These are phyloP conservation scores for Trichocladium uniseriatum DNA, from an alignment of 495 filamentous ascomycete genomes.

Conservation along the genomic window DNA sequence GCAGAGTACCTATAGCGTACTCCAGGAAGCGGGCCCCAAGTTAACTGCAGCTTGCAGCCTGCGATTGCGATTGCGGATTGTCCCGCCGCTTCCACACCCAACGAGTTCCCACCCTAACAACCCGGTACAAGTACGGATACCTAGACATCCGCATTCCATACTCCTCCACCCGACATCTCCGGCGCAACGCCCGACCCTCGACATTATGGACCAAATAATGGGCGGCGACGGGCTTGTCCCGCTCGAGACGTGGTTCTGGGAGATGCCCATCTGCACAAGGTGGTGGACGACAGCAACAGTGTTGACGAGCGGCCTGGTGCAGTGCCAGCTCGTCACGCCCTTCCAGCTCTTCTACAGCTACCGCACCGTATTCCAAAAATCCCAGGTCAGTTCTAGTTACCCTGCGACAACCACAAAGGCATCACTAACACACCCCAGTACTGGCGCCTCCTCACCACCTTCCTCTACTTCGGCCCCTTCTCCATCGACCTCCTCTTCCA, in stretches of 20 bases:
- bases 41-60: not conserved
- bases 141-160: not conserved
- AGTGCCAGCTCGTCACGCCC: constrained; percentile 81
- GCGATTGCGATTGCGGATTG: not conserved
- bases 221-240: constrained; percentile 65
- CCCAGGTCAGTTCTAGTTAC: constrained; percentile 51
- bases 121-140: too few relatives aligned
- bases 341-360: constrained; percentile 98
- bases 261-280: constrained; percentile 91
- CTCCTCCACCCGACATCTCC: not conserved
- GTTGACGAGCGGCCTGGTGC: constrained; percentile 78
- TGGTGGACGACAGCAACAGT: constrained; percentile 95
- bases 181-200: not conserved
- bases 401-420: not conserved
- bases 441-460: constrained; percentile 90
- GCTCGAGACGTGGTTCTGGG: constrained; percentile 93
- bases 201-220: constrained; percentile 58
- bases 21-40: too few relatives aligned
- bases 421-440: constrained; percentile 46
- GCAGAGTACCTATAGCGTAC: too few relatives aligned
- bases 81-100: not conserved
- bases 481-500: constrained; percentile 95
- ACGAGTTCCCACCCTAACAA: too few relatives aligned
- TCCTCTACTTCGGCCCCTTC: constrained; percentile 93
- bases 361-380: constrained; percentile 78